Evolutionary conservation across 371 early-diverging fungal species (phyloP), one percentile per base, ranked within the genome.

Genomic region (Mucor velutinosus): DNA sequence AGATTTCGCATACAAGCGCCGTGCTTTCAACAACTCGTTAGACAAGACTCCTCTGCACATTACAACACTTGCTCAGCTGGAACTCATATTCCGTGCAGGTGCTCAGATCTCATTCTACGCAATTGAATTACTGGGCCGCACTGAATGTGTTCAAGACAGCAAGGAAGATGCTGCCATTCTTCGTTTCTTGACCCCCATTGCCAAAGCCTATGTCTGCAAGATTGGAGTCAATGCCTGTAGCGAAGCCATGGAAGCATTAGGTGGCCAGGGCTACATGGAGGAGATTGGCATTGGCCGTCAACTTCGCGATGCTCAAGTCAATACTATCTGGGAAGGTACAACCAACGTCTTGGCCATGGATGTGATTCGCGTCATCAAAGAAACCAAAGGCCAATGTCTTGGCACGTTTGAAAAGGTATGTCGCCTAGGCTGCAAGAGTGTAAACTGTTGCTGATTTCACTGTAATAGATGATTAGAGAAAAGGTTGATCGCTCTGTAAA

Each of bases 191-290:
- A 90, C 90, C 2, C 92, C 92, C 0, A 78, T 90, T 17, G 74
- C 84, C 59, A 92, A 92, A 73, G 79, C 81, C 10, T 90, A 77
- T 70, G 75, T 76, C 3, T 80, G 85, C 63, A 86, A 89, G 55
- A 76, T 77, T 12, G 81, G 79, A 7, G 76, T 84, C 14, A 71
- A 72, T 11, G 80, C 76, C 33, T 80, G 85, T 19, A 73, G 80
- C 23, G 90, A 89, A 65, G 79, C 83, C 23, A 84, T 88, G 86
- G 92, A 90, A 65, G 85, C 89, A 17, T 71, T 87, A 12, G 92
- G 91, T 21, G 92, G 92, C 1, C 86, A 87, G 63, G 86, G 90
- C 0, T 92, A 92, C 64, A 90, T 92, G 85, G 92, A 92, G 62
- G 90, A 90, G 47, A 77, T 80, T 2, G 87, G 88, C 2, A 71